These are phyloP conservation scores for Ophiostoma sp. DNA, from an alignment of 2,329 filamentous ascomycete species.

Conservation along the genomic window DNA sequence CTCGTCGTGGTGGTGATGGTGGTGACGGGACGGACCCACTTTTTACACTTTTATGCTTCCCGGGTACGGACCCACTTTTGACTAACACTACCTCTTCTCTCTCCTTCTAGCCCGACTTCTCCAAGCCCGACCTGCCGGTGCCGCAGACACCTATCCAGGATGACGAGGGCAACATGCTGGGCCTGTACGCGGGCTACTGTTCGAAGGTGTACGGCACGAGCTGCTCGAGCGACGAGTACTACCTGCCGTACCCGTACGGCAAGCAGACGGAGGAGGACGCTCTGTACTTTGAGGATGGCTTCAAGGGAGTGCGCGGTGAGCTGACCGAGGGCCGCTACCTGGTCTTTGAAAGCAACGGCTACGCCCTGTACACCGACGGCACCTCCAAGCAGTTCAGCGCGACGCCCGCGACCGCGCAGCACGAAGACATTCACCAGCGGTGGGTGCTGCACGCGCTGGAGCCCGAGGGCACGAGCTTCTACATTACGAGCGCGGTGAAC, in stretches of 20 bases:
- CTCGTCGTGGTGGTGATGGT: not conserved
- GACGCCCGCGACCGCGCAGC: slow-evolving; percentile 36
- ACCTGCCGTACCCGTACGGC: slow-evolving; percentile 48
- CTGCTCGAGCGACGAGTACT: slow-evolving; percentile 27
- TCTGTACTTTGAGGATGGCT: slow-evolving; percentile 52
- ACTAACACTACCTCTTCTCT: not conserved
- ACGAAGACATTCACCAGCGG: slow-evolving; percentile 46
- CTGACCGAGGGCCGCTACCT: slow-evolving; percentile 58
- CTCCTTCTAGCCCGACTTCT: slow-evolving; percentile 44
- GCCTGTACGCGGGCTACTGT: slow-evolving; percentile 44
- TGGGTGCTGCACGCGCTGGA: slow-evolving; percentile 50
- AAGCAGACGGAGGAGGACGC: slow-evolving; percentile 41
- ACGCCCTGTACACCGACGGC: slow-evolving; percentile 43
- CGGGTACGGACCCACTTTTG: not conserved
- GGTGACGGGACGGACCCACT: not conserved
- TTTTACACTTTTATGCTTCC: not conserved
- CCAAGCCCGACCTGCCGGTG: slow-evolving; percentile 48
- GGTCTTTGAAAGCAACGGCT: slow-evolving; percentile 49
- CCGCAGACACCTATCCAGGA: slow-evolving; percentile 46
- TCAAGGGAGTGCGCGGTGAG: slow-evolving; percentile 52
- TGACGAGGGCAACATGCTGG: slow-evolving; percentile 45
- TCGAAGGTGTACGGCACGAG: slow-evolving; percentile 40
- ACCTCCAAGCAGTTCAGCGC: slow-evolving; percentile 30
- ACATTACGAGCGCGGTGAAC: slow-evolving; percentile 33
- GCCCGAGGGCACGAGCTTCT: slow-evolving; percentile 35